phyloP scores from a whole-genome alignment of 345 rosid species.

The Heritiera littoralis region DNA sequence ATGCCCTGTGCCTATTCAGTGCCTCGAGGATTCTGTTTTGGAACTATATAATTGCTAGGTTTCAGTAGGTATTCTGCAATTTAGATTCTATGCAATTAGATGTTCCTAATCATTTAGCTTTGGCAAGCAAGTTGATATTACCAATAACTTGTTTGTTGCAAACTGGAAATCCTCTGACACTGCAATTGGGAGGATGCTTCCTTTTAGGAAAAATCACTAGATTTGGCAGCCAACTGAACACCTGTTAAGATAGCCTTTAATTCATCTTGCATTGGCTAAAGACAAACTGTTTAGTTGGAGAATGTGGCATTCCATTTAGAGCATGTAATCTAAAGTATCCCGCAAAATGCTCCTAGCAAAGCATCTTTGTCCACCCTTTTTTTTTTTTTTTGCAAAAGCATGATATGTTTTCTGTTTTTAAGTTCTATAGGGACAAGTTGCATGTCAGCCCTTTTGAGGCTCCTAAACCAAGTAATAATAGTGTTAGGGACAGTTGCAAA shows the following conservation, averaged over 20 bases:
- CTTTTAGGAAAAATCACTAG: background rate
- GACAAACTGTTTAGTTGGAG: background rate
- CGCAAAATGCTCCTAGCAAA: background rate
- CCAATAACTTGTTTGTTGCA: background rate
- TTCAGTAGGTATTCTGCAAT: background rate
- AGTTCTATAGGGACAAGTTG: background rate
- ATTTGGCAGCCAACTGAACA: background rate
- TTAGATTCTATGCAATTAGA: constrained; percentile 7
- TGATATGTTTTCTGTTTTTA: background rate
- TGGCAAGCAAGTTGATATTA: constrained; percentile 12
- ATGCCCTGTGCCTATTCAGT: background rate
- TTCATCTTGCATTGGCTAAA: background rate
- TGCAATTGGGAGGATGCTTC: constrained; percentile 3
- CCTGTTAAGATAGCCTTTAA: background rate
- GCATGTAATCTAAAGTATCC: background rate
- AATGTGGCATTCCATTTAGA: background rate
- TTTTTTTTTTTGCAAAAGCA: background rate
- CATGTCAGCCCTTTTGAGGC: background rate
- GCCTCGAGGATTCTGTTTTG: background rate
- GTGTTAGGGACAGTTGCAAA: background rate
- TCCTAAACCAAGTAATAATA: background rate
- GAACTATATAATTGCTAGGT: background rate
- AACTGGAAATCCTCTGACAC: background rate
- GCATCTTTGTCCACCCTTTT: background rate
- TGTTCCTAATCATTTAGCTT: background rate